Conservation (phyloP, 768 basidiomycete species). For the Thelephora ganbajun region DNA sequence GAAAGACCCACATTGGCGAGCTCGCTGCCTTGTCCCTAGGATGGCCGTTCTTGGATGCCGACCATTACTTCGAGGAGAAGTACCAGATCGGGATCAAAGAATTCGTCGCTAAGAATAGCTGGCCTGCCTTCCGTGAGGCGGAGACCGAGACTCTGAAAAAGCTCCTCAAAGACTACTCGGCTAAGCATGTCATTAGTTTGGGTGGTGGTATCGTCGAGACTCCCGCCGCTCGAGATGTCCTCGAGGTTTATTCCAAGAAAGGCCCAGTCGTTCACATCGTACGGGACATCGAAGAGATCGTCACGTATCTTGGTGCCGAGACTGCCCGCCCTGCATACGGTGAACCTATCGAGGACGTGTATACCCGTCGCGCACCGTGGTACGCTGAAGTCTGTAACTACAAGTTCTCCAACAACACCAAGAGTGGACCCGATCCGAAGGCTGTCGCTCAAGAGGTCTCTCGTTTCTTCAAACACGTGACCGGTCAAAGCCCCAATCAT, state of each 20-base stretch:
- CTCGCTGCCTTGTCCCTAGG: constrained; percentile 61
- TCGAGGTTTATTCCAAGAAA: constrained; percentile 47
- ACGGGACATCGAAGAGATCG: constrained; percentile 68
- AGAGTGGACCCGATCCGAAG: constrained; percentile 13
- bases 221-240: constrained; percentile 51
- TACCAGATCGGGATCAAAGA: constrained; percentile 48
- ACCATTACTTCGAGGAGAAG: constrained; percentile 57
- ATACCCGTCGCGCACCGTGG: constrained; percentile 72
- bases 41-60: constrained; percentile 76
- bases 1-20: constrained; percentile 80
- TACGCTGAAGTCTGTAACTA: constrained; percentile 70
- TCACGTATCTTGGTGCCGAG: constrained; percentile 67
- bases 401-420: constrained; percentile 70
- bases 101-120: constrained; percentile 74
- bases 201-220: constrained; percentile 95
- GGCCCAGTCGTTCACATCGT: constrained; percentile 79
- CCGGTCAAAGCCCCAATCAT: constrained; percentile 55
- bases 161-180: constrained; percentile 40
- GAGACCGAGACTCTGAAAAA: constrained; percentile 61
- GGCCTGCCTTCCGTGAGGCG: constrained; percentile 78
- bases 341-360: constrained; percentile 78
- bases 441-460: constrained; percentile 46
- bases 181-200: constrained; percentile 69
- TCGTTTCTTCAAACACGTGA: constrained; percentile 84
- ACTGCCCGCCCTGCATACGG: constrained; percentile 77